These are phyloP conservation scores for Barnettozyma populi DNA, from an alignment of 805 yeast genomes.

Conservation along the genomic window DNA sequence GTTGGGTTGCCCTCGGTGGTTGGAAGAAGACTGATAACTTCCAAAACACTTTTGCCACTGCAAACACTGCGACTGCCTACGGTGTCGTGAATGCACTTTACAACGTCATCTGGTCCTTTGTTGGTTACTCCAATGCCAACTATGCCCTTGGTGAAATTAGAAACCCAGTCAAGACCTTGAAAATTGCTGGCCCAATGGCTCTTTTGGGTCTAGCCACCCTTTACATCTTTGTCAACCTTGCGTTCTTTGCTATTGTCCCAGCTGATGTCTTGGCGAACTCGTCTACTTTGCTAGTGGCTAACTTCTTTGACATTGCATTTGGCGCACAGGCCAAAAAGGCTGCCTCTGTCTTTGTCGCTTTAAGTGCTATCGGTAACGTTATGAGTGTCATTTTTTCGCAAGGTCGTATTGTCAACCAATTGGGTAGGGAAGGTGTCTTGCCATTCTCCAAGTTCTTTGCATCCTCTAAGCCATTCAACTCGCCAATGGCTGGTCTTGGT, in stretches of 20 bases:
- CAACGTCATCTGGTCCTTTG: conserved; percentile 80
- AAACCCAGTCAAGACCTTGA: conserved; percentile 65
- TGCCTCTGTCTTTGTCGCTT: conserved; percentile 72
- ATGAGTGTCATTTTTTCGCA: conserved; percentile 76
- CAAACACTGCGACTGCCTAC: conserved; percentile 49
- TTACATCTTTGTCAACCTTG: conserved; percentile 72
- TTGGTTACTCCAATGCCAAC: conserved; percentile 80
- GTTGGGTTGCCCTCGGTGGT: conserved; percentile 81
- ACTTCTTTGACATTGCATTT: conserved; percentile 68
- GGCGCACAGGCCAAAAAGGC: conserved; percentile 67
- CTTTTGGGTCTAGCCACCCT: conserved; percentile 53
- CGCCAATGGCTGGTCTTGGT: conserved; percentile 68
- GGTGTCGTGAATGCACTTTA: conserved; percentile 73
- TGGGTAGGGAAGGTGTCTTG: conserved; percentile 76
- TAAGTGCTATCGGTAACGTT: conserved; percentile 79
- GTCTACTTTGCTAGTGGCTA: conserved; percentile 69
- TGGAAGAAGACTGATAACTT: conserved; percentile 60
- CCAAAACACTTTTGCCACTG: conserved; percentile 51
- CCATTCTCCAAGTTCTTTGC: conserved; percentile 74
- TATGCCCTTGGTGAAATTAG: conserved; percentile 77
- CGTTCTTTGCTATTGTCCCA: conserved; percentile 80
- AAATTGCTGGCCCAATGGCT: conserved; percentile 71
- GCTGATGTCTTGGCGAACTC: conserved; percentile 52
- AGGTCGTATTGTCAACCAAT: conserved; percentile 73
- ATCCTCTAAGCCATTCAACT: conserved; percentile 61